These are phyloP conservation scores for Chaetoceros muelleri DNA, from an alignment of 108 stramenopile genomes.

Conservation along the genomic window DNA sequence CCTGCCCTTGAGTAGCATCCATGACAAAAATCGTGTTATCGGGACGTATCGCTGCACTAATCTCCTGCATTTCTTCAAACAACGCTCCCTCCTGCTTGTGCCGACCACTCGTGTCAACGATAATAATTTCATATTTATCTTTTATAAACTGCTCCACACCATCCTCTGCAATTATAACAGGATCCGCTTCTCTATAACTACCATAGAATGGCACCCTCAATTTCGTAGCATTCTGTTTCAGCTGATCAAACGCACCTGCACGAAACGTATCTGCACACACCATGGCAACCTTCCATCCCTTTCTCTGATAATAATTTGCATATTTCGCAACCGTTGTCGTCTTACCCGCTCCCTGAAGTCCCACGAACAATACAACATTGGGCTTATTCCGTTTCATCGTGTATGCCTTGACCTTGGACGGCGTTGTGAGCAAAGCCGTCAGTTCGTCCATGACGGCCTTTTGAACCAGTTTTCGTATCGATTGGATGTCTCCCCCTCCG, in stretches of 20 bases:
- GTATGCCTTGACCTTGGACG: conserved; percentile 40
- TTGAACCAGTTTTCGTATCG: conserved; percentile 57
- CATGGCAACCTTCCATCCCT: conserved; percentile 87
- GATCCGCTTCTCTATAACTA: conserved; percentile 91
- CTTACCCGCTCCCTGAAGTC: conserved; percentile 96
- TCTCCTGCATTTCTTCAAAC: conserved; percentile 98
- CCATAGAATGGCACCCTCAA: conserved; percentile 92
- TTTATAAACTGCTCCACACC: conserved; percentile 86
- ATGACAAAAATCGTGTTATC: conserved; percentile 94
- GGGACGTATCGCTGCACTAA: conserved; percentile 78
- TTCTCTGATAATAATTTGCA: conserved; percentile 89
- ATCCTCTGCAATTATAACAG: conserved; percentile 91
- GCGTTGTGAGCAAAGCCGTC: conserved; percentile 62
- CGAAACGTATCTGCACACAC: conserved; percentile 98
- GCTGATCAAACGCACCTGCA: conserved; percentile 97
- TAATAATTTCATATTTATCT: conserved; percentile 93
- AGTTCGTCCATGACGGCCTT: conserved; percentile 89
- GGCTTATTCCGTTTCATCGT: conserved; percentile 72
- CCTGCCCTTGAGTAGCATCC: conserved; percentile 98
- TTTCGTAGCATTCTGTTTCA: conserved; percentile 98
- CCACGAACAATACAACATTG: conserved; percentile 96
- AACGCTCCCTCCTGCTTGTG: conserved; percentile 92
- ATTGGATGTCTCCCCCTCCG: conserved; percentile 13
- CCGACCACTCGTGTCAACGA: conserved; percentile 95
- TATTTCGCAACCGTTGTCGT: conserved; percentile 97